These are phyloP conservation scores for Gilbertella persicaria DNA, from an alignment of 371 early-diverging fungal genomes.

Conservation along the genomic window DNA sequence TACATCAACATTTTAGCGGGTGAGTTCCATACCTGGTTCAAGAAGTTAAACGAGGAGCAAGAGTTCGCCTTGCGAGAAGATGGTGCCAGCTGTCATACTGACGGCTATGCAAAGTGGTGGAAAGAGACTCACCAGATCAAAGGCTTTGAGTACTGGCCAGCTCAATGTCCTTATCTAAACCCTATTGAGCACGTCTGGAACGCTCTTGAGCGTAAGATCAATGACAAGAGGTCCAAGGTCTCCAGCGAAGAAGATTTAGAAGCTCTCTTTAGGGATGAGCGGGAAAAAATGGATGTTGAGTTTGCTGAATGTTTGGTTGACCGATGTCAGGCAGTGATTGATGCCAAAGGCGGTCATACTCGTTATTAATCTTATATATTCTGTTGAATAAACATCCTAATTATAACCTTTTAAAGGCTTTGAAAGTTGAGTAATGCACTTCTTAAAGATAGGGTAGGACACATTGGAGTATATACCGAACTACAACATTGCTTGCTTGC, in stretches of 20 bases:
- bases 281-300: not conserved
- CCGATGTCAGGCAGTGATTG: conserved; percentile 1
- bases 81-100: conserved; percentile 9
- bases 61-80: conserved; percentile 15
- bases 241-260: not conserved
- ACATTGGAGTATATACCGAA: too few relatives aligned
- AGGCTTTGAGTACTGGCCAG: conserved; percentile 15
- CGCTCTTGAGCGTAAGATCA: not conserved
- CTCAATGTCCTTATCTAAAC: conserved; percentile 24
- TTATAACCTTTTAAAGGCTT: too few relatives aligned
- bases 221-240: not conserved
- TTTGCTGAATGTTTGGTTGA: not conserved
- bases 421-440: too few relatives aligned
- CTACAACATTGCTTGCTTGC: too few relatives aligned
- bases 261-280: not conserved
- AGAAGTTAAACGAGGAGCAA: not conserved
- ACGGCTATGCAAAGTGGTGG: conserved; percentile 8
- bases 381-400: too few relatives aligned
- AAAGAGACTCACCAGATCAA: not conserved
- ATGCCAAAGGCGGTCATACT: conserved; percentile 1
- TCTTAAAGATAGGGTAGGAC: too few relatives aligned
- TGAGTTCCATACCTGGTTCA: conserved; percentile 1
- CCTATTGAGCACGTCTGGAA: conserved; percentile 19
- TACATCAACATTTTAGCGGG: conserved; percentile 1
- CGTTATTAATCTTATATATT: too few relatives aligned